Percentiles rank a stretch among this genome's conserved stretches.
These are phyloP conservation scores for Kitagawia praeruptora DNA, from an alignment of 129 eudicot species.

Conservation along the genomic window DNA sequence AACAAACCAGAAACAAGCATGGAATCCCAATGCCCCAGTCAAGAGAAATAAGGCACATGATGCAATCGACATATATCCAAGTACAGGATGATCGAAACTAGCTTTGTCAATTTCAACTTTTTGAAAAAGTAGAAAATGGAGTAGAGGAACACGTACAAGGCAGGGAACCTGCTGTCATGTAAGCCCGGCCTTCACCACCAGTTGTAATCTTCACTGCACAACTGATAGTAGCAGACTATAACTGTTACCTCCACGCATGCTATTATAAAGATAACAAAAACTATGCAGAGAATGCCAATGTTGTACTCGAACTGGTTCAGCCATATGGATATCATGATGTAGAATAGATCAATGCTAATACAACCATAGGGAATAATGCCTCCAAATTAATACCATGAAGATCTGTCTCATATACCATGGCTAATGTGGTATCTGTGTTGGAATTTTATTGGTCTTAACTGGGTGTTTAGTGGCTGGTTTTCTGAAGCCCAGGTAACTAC, in stretches of 20 bases:
- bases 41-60: too few relatives aligned
- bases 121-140: conserved; percentile 71
- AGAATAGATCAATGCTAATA: conserved; percentile 76
- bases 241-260: conserved; percentile 77
- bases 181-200: conserved; percentile 98
- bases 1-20: too few relatives aligned
- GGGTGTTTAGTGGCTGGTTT: too few relatives aligned
- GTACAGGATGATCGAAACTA: conserved; percentile 44
- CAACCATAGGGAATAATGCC: conserved; percentile 85
- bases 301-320: conserved; percentile 75
- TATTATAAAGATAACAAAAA: conserved; percentile 64
- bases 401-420: conserved; percentile 89
- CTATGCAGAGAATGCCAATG: conserved; percentile 67
- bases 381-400: conserved; percentile 66
- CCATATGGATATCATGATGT: conserved; percentile 73
- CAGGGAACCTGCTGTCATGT: conserved; percentile 82
- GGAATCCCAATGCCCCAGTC: too few relatives aligned
- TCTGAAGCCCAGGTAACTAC: too few relatives aligned
- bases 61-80: too few relatives aligned
- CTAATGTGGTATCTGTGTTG: conserved; percentile 74
- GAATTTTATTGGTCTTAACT: conserved; percentile 84
- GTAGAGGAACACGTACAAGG: conserved; percentile 67
- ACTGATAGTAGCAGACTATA: conserved; percentile 72
- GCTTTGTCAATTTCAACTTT: conserved; percentile 65
- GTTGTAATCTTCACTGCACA: conserved; percentile 80